A percentile compares a stretch with the other conserved stretches of the same genome.
Conservation (phyloP, 345 rosid species). For the Firmiana major region DNA sequence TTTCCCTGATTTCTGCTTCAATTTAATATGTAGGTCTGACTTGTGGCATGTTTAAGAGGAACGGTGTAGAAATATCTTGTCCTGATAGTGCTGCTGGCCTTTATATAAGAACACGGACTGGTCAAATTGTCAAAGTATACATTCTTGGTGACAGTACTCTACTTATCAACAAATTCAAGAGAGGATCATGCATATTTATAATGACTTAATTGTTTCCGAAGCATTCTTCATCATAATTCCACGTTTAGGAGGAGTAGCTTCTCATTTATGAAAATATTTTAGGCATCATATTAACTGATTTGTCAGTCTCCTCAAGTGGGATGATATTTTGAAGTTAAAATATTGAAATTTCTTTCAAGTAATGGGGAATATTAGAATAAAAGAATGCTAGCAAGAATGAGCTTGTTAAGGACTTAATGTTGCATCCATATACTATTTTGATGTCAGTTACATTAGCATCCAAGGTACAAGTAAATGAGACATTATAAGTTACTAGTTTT, state of each 20-base stretch:
- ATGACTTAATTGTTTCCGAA: constrained; percentile 2
- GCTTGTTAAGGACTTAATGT: not conserved
- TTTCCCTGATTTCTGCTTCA: constrained; percentile 24
- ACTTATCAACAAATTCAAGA: constrained; percentile 6
- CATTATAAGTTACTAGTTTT: not conserved
- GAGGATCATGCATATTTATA: not conserved
- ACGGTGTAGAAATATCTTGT: constrained; percentile 68
- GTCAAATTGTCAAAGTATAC: constrained; percentile 77
- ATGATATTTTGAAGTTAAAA: not conserved
- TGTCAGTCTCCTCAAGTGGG: not conserved
- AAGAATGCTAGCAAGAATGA: not conserved
- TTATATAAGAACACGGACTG: constrained; percentile 74
- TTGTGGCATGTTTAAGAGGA: constrained; percentile 72
- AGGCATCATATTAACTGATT: not conserved
- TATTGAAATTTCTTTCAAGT: not conserved
- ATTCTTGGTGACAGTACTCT: constrained; percentile 18
- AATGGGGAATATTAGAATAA: not conserved
- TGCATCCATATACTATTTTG: not conserved
- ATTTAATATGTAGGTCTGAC: constrained; percentile 77
- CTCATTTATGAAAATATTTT: not conserved
- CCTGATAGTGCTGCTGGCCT: constrained; percentile 85
- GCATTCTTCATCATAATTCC: not conserved
- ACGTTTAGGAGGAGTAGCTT: not conserved
- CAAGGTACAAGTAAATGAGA: not conserved
- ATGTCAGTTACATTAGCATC: not conserved